These are phyloP conservation scores for Monosporascus sp. DNA, from an alignment of 2,329 filamentous ascomycete species.

Conservation along the genomic window DNA sequence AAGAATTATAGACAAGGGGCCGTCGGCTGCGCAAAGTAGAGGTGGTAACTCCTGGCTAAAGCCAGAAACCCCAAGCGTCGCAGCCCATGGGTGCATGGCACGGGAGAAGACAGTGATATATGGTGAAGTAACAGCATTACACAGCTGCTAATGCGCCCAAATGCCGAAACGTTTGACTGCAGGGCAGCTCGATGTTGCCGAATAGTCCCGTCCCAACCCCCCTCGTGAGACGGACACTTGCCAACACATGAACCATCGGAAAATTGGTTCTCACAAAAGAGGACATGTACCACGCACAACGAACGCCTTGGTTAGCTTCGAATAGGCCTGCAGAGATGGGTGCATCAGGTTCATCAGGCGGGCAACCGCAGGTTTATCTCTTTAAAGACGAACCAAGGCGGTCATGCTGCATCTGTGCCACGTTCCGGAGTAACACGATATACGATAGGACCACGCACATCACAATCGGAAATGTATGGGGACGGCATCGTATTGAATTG, in stretches of 20 bases:
- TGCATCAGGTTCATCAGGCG: background rate
- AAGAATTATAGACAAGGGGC: background rate
- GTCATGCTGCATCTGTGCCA: background rate
- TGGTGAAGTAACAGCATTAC: background rate
- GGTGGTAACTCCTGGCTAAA: background rate
- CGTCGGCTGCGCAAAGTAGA: conserved; percentile 1
- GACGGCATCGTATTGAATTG: background rate
- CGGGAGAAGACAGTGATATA: background rate
- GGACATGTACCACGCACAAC: background rate
- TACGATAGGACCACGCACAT: background rate
- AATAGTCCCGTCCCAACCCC: background rate
- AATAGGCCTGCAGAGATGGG: no score
- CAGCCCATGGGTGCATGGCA: background rate
- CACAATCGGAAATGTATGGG: background rate
- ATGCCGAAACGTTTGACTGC: background rate
- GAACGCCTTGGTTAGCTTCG: background rate
- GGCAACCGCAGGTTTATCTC: background rate
- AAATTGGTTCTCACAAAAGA: background rate
- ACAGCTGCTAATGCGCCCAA: background rate
- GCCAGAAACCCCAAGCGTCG: background rate
- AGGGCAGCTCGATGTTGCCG: background rate
- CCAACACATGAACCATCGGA: background rate
- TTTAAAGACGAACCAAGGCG: background rate
- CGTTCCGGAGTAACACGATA: background rate
- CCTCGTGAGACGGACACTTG: background rate